Evolutionary conservation across 441 rosid species (phyloP), one percentile per base, ranked within the genome.

Genomic region (Breynia disticha): DNA sequence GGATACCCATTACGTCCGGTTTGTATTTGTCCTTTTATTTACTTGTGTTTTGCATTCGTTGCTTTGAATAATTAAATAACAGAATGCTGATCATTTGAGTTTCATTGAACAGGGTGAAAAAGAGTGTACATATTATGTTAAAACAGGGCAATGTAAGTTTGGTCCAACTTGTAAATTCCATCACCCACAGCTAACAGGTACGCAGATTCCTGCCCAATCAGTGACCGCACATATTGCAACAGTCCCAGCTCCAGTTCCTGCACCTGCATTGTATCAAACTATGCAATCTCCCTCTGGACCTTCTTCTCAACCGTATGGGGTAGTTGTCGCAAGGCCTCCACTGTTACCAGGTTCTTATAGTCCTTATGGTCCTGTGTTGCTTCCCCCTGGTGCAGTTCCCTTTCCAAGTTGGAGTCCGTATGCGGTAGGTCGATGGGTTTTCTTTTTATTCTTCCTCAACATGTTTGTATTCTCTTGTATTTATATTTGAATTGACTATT

Each of bases 1-100:
- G 97, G 99, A 66, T 87, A 70, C 67, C 97, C 99, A 10, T 68
- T 89, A 60, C 96, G 97, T 37, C 87, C 61, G 96, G 99, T 89
- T 52, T 57, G 95, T 84, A 28, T 28, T 28, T 28, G 35, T 28
- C 35, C 8, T 28, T n/a, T n/a, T n/a, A n/a, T n/a, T 28, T 9
- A 28, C 35, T 9, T 28, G 4, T 28, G 35, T 28, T 28, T 28
- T 0, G 35, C 35, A 28, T 28, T 28, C 8, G 35, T 9, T 28
- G 5, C 35, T 28, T 28, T 28, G 3, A 28, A n/a, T n/a, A n/a
- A n/a, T n/a, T n/a, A n/a, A n/a, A n/a, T n/a, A 37, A 37, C 11
- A 11, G 44, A 11, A 9, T 41, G 35, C 35, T 41, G 44, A 41
- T 41, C 4, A 17, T 9, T 47, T 13, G 19, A 16, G 19, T 14